These are phyloP conservation scores for Saposhnikovia divaricata DNA, from an alignment of 129 eudicot species.

Conservation along the genomic window DNA sequence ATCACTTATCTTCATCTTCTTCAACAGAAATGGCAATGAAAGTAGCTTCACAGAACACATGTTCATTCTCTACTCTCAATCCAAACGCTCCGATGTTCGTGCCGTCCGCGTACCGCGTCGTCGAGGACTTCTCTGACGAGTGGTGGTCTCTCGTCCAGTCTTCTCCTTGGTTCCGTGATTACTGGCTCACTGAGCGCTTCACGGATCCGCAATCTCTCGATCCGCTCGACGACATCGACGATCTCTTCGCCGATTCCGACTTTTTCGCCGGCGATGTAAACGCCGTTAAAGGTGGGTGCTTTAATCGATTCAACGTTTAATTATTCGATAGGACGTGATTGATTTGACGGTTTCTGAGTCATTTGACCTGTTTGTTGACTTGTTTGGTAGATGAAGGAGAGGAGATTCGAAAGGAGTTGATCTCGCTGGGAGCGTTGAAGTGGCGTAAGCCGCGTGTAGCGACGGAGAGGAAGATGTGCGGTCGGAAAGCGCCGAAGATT, in stretches of 20 bases:
- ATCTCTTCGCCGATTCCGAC: slow-evolving; percentile 20
- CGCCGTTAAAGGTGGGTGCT: slow-evolving; percentile 24
- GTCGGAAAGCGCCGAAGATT: slow-evolving; percentile 76
- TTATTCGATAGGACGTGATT: too few relatives aligned
- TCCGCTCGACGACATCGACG: slow-evolving; percentile 20
- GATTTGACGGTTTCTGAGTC: not conserved
- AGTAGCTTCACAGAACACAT: slow-evolving; percentile 23
- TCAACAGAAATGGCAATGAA: slow-evolving; percentile 29
- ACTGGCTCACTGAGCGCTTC: slow-evolving; percentile 86
- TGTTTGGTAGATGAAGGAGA: slow-evolving; percentile 26
- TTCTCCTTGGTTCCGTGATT: slow-evolving; percentile 85
- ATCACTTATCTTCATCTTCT: not conserved
- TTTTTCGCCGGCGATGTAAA: slow-evolving; percentile 12
- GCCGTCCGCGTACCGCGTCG: slow-evolving; percentile 61
- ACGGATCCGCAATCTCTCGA: slow-evolving; percentile 36
- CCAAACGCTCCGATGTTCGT: slow-evolving; percentile 90
- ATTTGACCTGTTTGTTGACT: not conserved
- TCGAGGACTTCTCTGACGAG: slow-evolving; percentile 84
- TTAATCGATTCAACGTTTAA: too few relatives aligned
- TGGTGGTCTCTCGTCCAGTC: slow-evolving; percentile 90
- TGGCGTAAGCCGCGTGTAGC: slow-evolving; percentile 50
- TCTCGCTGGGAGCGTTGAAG: slow-evolving; percentile 45
- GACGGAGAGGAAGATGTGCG: slow-evolving; percentile 35
- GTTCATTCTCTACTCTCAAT: slow-evolving; percentile 51
- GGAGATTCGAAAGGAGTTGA: slow-evolving; percentile 38